Percentiles rank a stretch among this genome's conserved stretches.
These are phyloP conservation scores for Favolaschia claudopus DNA, from an alignment of 768 basidiomycete genomes.

Conservation along the genomic window DNA sequence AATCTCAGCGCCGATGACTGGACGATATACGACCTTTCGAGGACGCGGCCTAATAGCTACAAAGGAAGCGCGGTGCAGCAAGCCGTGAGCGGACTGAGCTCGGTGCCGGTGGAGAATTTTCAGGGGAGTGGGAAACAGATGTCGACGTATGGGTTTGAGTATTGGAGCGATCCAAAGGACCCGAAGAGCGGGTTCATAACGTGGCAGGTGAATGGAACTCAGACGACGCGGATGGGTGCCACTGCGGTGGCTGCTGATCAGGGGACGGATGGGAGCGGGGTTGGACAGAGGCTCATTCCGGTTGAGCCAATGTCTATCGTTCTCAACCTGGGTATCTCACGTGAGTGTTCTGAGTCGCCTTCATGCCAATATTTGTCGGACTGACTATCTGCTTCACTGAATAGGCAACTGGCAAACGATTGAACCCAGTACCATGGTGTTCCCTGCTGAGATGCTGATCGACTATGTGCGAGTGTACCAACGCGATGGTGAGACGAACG, in stretches of 20 bases:
- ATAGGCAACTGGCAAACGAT: conserved; percentile 62
- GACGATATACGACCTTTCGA: conserved; percentile 39
- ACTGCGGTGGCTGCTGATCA: conserved; percentile 54
- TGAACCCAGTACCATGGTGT: conserved; percentile 62
- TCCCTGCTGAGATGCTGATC: conserved; percentile 74
- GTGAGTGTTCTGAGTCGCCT: conserved; percentile 39
- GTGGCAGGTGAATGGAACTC: conserved; percentile 72
- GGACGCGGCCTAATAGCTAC: conserved; percentile 48
- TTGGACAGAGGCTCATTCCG: conserved; percentile 67
- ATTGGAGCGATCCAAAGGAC: conserved; percentile 67
- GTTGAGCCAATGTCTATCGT: conserved; percentile 69
- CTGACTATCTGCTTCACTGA: not conserved
- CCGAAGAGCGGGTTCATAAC: conserved; percentile 69
- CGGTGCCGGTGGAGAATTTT: conserved; percentile 60
- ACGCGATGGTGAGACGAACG: conserved; percentile 58
- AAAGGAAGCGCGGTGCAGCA: conserved; percentile 68
- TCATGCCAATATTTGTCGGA: too few relatives aligned
- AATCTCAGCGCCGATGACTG: conserved; percentile 43
- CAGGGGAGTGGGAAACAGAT: conserved; percentile 63
- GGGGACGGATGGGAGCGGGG: conserved; percentile 46
- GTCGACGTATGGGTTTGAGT: conserved; percentile 74
- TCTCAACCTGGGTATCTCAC: conserved; percentile 69
- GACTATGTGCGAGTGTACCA: conserved; percentile 90
- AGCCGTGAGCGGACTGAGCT: conserved; percentile 56
- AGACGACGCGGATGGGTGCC: conserved; percentile 60